A percentile compares a stretch with the other conserved stretches of the same genome.
Evolutionary conservation across 208 protist species (phyloP).

Genomic region (Jaenimonas drosophilae): DNA sequence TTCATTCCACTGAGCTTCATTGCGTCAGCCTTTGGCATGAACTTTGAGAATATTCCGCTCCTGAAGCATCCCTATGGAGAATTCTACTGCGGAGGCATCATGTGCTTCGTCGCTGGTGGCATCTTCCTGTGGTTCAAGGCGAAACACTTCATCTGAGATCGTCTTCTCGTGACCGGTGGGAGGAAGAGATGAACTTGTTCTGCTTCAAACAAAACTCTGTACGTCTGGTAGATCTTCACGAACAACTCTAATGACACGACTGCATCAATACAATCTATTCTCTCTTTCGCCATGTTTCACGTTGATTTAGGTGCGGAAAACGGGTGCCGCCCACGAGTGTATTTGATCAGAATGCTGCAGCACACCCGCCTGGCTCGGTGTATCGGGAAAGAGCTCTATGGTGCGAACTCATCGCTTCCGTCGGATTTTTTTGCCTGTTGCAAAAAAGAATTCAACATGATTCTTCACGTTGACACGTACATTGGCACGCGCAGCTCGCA

Average conservation of each 20-base stretch:
- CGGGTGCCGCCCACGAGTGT: too few species aligned
- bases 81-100: slow-evolving; percentile 44
- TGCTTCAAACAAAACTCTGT: too few species aligned
- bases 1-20: slow-evolving; percentile 84
- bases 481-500: slow-evolving; percentile 80
- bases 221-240: too few species aligned
- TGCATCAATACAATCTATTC: neutral
- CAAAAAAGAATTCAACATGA: slow-evolving; percentile 42
- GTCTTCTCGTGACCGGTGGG: too few species aligned
- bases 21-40: slow-evolving; percentile 78
- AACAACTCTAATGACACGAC: too few species aligned
- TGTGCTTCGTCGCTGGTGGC: slow-evolving; percentile 25
- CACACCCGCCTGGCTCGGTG: slow-evolving; percentile 12
- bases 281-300: neutral
- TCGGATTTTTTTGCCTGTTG: slow-evolving; percentile 64
- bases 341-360: slow-evolving; percentile 21
- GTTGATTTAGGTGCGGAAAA: too few species aligned
- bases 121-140: slow-evolving; percentile 60
- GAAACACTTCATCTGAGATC: slow-evolving; percentile 52
- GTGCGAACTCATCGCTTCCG: slow-evolving; percentile 52
- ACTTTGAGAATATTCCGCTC: slow-evolving; percentile 64
- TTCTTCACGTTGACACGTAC: slow-evolving; percentile 60
- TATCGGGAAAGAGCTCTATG: slow-evolving; percentile 67
- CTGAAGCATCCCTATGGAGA: slow-evolving; percentile 33
- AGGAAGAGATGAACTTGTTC: too few species aligned